Evolutionary conservation across 2,329 filamentous ascomycete species (phyloP).

Genomic region (Dactylella cylindrospora): DNA sequence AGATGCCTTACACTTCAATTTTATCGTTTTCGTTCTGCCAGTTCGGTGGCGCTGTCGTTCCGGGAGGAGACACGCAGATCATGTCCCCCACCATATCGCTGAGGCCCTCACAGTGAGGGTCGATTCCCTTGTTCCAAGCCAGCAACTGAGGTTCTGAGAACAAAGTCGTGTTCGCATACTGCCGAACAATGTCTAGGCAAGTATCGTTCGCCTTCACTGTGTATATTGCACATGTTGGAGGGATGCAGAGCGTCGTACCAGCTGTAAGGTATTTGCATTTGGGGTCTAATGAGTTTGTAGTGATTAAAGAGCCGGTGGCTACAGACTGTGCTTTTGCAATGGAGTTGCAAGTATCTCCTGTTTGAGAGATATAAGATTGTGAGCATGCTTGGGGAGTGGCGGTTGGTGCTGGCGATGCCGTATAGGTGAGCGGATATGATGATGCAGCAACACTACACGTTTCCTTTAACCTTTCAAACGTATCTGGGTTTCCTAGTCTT

Average conservation of each 20-base stretch:
- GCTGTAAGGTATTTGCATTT: constrained; percentile 6
- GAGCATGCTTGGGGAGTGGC: not conserved
- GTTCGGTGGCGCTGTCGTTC: constrained; percentile 1
- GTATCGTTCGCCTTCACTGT: constrained; percentile 7
- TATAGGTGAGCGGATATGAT: constrained; percentile 9
- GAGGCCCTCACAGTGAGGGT: constrained; percentile 2
- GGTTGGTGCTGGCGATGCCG: constrained; percentile 2
- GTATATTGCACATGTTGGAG: constrained; percentile 1
- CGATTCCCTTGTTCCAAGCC: constrained; percentile 4
- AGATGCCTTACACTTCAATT: constrained; percentile 1
- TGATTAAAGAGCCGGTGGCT: not conserved
- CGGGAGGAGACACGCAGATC: constrained; percentile 10
- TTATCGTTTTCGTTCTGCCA: constrained; percentile 3
- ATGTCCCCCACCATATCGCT: constrained; percentile 1
- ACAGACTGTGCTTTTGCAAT: constrained; percentile 15
- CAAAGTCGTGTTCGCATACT: constrained; percentile 3
- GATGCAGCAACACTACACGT: not conserved
- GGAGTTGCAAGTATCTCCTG: constrained; percentile 7
- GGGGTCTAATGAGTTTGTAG: constrained; percentile 2
- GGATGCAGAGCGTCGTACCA: constrained; percentile 1
- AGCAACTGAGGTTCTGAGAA: constrained; percentile 10
- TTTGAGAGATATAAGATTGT: constrained; percentile 2
- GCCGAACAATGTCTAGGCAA: constrained; percentile 4
- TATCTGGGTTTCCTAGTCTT: constrained; percentile 2
- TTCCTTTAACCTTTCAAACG: constrained; percentile 6